Base-by-base conservation (phyloP, 495 filamentous ascomycete genomes). In the Talaromyces liani region DNA sequence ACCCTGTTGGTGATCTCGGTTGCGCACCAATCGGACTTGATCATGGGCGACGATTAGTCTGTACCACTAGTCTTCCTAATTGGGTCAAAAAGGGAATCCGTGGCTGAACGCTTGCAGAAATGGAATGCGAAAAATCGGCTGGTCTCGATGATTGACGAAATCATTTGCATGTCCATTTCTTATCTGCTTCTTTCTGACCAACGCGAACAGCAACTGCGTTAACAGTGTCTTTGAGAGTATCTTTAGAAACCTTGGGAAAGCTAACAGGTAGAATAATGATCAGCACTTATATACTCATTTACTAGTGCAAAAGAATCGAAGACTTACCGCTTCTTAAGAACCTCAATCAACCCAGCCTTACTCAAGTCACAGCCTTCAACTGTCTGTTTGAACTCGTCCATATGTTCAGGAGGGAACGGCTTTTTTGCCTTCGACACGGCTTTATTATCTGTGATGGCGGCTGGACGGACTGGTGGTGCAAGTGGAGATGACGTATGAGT, bases 311-410 rank as follows among this genome's bases (percentile, higher is more conserved):
- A 51, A 18, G 39, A 25, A 53, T 53, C 14, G 58, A 29, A n/a
- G 14, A n/a, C 77, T 60, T 70, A 83, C 77, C 81, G 80, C 75
- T 87, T 86, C 75, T 91, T 89, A 64, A 97, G 69, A 20, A 87
- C 76, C 72, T 95, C 92, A 16, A 92, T 76, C 64, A 96, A 70
- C 0, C 89, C 91, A 0, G 84, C 72, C 74, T 96, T 97, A 2
- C 83, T 89, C 60, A 91, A 77, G 64, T 88, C 82, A 72, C 87
- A 89, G 2, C 88, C 88, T 58, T 87, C 72, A 14, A 95, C 80
- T 0, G 80, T 85, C 56, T 78, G 72, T 71, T 88, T 91, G 74
- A 97, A 96, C n/a, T 86, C 87, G 1, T 76, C 77, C 36, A 94
- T 71, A 41, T 88, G 77, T 16, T 91, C 87, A 2, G 75, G 71